Conservation (phyloP, 2,329 filamentous ascomycete genomes). For the Metarhizium anisopliae region DNA sequence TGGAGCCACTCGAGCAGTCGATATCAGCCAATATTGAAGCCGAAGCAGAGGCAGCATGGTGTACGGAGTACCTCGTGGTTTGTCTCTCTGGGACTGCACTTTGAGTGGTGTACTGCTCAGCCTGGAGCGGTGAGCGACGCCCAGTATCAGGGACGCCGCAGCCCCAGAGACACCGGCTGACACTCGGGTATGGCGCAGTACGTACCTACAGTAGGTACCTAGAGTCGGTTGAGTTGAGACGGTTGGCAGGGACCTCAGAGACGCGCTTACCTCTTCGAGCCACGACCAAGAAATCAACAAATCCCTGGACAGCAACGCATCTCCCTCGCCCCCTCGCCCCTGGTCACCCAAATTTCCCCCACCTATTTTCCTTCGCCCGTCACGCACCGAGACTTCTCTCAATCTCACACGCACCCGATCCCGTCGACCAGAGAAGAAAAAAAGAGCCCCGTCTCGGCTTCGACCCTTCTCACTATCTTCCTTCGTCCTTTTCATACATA, state of each 20-base stretch:
- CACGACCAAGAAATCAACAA: conserved; percentile 30
- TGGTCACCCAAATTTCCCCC: conserved; percentile 37
- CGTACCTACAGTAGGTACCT: not conserved
- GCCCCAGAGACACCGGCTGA: not conserved
- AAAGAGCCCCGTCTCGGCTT: conserved; percentile 7
- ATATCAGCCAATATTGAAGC: no score
- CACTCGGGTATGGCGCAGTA: not conserved
- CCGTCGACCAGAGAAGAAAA: conserved; percentile 9
- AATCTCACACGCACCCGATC: conserved; percentile 12
- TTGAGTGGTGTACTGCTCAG: not conserved
- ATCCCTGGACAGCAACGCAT: conserved; percentile 22
- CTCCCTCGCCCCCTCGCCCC: conserved; percentile 15
- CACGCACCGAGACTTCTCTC: conserved; percentile 16
- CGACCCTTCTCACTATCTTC: conserved; percentile 15
- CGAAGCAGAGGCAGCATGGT: no score
- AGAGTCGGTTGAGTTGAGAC: no score
- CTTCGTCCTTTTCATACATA: conserved; percentile 13
- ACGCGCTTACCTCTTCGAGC: conserved; percentile 25
- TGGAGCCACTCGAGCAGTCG: not conserved
- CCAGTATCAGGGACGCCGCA: no score
- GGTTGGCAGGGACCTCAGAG: conserved; percentile 5
- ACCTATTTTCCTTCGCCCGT: conserved; percentile 31
- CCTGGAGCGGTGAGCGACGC: conserved; percentile 5
- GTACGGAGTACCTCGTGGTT: no score
- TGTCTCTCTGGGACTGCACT: no score